Evolutionary conservation across 371 early-diverging fungal genomes (phyloP).

Genomic region (Mortierella sp.): DNA sequence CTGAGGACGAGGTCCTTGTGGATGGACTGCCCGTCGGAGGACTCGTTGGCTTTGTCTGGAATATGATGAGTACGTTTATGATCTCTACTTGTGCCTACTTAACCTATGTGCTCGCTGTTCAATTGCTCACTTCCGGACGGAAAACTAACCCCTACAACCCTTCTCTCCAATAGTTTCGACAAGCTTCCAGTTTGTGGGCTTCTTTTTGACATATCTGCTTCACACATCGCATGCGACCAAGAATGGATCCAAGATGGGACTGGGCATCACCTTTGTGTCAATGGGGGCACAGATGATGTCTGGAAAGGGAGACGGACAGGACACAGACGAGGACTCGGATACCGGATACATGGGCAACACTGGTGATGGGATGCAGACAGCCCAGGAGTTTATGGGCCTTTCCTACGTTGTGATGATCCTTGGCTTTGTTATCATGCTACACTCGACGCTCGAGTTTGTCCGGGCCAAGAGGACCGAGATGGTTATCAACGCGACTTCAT

Average conservation of each 20-base stretch:
- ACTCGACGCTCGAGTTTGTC: slow-evolving; percentile 65
- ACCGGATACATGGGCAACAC: slow-evolving; percentile 46
- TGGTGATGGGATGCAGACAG: slow-evolving; percentile 1
- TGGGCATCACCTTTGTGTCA: slow-evolving; percentile 73
- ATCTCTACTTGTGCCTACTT: not conserved
- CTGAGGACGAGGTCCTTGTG: slow-evolving; percentile 72
- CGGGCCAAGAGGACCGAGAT: slow-evolving; percentile 67
- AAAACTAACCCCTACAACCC: no score
- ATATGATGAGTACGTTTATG: slow-evolving; percentile 64
- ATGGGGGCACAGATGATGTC: slow-evolving; percentile 58
- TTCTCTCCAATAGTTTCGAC: slow-evolving; percentile 65
- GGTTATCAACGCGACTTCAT: slow-evolving; percentile 54
- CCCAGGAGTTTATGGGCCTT: slow-evolving; percentile 37
- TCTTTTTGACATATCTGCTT: slow-evolving; percentile 77
- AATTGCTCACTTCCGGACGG: no score
- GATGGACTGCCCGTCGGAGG: slow-evolving; percentile 78
- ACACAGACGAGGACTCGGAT: slow-evolving; percentile 41
- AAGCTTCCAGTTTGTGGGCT: slow-evolving; percentile 80
- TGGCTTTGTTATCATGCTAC: slow-evolving; percentile 70
- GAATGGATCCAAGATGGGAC: slow-evolving; percentile 72
- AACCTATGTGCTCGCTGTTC: no score
- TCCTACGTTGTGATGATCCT: slow-evolving; percentile 67
- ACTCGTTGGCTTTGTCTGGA: slow-evolving; percentile 71
- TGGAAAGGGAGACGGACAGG: slow-evolving; percentile 23
- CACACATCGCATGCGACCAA: slow-evolving; percentile 78